Conservation (phyloP, 805 yeast genomes). For the Kuraishia capsulata region DNA sequence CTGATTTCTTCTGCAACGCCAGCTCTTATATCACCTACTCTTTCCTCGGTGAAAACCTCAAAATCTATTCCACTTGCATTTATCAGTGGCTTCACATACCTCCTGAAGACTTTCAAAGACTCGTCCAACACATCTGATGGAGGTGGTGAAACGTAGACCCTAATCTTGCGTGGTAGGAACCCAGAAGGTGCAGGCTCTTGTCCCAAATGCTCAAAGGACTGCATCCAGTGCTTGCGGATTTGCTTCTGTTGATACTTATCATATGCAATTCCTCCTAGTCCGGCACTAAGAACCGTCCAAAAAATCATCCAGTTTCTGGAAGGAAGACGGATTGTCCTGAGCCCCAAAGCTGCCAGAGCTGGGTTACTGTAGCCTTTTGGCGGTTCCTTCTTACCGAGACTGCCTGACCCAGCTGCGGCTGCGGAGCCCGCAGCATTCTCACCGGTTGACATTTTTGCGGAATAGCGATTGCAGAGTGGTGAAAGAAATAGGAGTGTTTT, state of each 20-base stretch:
- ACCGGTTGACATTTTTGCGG: neutral
- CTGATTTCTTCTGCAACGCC: constrained; percentile 79
- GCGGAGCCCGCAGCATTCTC: too few species aligned
- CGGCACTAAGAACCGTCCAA: constrained; percentile 57
- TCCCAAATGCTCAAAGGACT: constrained; percentile 45
- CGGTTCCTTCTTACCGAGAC: constrained; percentile 1
- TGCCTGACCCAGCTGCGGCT: too few species aligned
- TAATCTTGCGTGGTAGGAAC: constrained; percentile 62
- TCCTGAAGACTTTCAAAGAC: constrained; percentile 63
- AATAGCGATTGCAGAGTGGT: neutral
- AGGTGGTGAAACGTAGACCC: constrained; percentile 91
- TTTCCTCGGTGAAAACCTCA: constrained; percentile 63
- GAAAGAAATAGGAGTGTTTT: neutral
- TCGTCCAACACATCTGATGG: constrained; percentile 84
- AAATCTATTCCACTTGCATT: constrained; percentile 80
- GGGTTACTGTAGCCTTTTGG: constrained; percentile 55
- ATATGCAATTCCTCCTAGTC: constrained; percentile 70
- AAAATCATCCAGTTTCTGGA: constrained; percentile 91
- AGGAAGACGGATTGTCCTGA: constrained; percentile 69
- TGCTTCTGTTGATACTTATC: constrained; percentile 69
- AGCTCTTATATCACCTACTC: constrained; percentile 84
- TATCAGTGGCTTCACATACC: constrained; percentile 77
- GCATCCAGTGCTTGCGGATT: constrained; percentile 57
- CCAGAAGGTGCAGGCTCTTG: constrained; percentile 31
- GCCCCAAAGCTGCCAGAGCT: constrained; percentile 78